A percentile compares a stretch with the other conserved stretches of the same genome.
Conservation (phyloP, 768 basidiomycete genomes). For the Macrolepiota dolichaula region DNA sequence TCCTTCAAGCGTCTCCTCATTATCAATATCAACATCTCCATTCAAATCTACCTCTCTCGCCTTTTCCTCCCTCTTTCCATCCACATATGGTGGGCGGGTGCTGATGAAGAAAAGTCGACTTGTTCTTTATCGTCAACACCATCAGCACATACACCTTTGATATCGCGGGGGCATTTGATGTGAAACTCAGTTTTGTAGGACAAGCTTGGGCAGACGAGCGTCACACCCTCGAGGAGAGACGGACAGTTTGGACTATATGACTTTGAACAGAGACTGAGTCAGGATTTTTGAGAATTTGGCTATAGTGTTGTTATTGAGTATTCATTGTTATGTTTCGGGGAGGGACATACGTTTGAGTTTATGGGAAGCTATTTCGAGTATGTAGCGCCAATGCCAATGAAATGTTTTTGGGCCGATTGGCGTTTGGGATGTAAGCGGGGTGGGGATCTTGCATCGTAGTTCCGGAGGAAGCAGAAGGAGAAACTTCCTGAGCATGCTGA, state of each 20-base stretch:
- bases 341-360: constrained; percentile 32
- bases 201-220: constrained; percentile 58
- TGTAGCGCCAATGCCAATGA: constrained; percentile 47
- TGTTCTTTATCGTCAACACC: constrained; percentile 12
- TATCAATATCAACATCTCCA: no score
- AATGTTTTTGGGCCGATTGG: constrained; percentile 39
- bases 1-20: no score
- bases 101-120: not conserved
- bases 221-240: constrained; percentile 23
- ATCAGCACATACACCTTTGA: constrained; percentile 17
- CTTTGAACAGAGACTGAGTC: constrained; percentile 41
- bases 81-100: not conserved
- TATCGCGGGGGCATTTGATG: constrained; percentile 36
- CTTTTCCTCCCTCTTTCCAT: no score
- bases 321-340: not conserved
- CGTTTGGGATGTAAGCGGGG: constrained; percentile 26
- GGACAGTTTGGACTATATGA: constrained; percentile 44
- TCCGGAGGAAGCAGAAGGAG: no score
- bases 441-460: no score
- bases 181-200: constrained; percentile 47
- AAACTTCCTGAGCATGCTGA: no score
- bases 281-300: constrained; percentile 34
- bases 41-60: no score
- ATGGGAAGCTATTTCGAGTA: constrained; percentile 29
- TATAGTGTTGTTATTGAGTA: constrained; percentile 15